phyloP scores from a whole-genome alignment of 176 grass and related monocot species.

The Avena eriantha region DNA sequence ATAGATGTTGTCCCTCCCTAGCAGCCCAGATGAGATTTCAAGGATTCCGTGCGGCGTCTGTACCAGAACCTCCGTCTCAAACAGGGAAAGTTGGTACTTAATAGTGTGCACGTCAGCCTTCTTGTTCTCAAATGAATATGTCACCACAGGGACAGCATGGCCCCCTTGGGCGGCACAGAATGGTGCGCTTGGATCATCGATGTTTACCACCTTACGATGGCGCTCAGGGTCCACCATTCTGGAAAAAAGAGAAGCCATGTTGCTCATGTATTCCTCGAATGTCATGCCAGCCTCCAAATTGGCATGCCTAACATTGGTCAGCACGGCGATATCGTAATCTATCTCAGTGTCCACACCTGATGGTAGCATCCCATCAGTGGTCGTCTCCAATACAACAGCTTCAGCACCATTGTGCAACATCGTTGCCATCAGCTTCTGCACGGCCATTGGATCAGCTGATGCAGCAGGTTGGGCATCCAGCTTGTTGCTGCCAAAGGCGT shows the following conservation, averaged over 20 bases:
- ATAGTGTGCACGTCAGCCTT: conserved; percentile 88
- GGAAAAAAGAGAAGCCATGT: conserved; percentile 63
- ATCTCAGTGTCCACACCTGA: conserved; percentile 61
- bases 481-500: conserved; percentile 68
- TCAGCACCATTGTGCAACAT: conserved; percentile 94
- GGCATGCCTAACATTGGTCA: conserved; percentile 77
- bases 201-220: conserved; percentile 91
- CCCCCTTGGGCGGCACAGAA: conserved; percentile 79
- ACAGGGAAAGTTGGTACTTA: conserved; percentile 89
- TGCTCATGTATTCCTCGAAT: conserved; percentile 80
- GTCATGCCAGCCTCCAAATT: conserved; percentile 55
- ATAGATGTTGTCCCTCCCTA: conserved; percentile 87
- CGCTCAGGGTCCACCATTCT: conserved; percentile 89
- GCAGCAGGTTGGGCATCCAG: conserved; percentile 61
- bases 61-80: conserved; percentile 91
- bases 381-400: conserved; percentile 79
- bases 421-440: conserved; percentile 89
- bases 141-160: conserved; percentile 82
- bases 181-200: conserved; percentile 80
- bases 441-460: conserved; percentile 59
- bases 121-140: conserved; percentile 92
- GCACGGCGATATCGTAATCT: conserved; percentile 86
- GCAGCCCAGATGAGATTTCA: conserved; percentile 93
- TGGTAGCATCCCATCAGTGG: conserved; percentile 53
- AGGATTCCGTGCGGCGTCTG: conserved; percentile 95